These are phyloP conservation scores for Skeletonema tropicum DNA, from an alignment of 108 stramenopile species.

Conservation along the genomic window DNA sequence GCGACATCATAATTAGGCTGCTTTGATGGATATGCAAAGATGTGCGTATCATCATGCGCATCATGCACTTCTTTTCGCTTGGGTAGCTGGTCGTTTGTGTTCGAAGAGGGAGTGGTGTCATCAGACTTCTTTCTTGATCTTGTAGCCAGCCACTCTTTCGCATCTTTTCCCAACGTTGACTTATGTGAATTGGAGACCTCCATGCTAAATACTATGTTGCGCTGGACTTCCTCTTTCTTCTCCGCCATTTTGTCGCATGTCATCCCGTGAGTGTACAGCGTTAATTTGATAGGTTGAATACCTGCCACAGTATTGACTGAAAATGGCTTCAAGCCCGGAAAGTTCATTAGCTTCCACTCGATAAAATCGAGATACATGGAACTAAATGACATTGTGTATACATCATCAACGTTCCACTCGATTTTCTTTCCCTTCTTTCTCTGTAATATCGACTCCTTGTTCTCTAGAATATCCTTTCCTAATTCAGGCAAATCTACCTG, in stretches of 20 bases:
- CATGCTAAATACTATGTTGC: slow-evolving; percentile 43
- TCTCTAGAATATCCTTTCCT: slow-evolving; percentile 75
- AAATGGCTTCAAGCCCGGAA: slow-evolving; percentile 83
- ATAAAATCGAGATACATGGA: slow-evolving; percentile 83
- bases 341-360: slow-evolving; percentile 81
- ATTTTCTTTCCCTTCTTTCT: slow-evolving; percentile 66
- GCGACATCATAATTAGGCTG: neutral
- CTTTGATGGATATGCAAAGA: neutral
- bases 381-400: slow-evolving; percentile 85
- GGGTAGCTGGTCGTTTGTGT: neutral
- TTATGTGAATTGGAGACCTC: slow-evolving; percentile 42
- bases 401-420: slow-evolving; percentile 79
- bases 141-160: neutral
- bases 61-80: neutral
- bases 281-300: slow-evolving; percentile 38
- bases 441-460: slow-evolving; percentile 61
- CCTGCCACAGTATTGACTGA: neutral
- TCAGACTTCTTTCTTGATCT: neutral
- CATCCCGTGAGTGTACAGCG: slow-evolving; percentile 61
- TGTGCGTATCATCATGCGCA: neutral
- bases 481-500: slow-evolving; percentile 64
- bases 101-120: neutral
- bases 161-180: neutral
- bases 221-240: slow-evolving; percentile 45
- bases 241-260: slow-evolving; percentile 22